Conservation (phyloP, 2,329 filamentous ascomycete species). For the Epichloe gansuensis region DNA sequence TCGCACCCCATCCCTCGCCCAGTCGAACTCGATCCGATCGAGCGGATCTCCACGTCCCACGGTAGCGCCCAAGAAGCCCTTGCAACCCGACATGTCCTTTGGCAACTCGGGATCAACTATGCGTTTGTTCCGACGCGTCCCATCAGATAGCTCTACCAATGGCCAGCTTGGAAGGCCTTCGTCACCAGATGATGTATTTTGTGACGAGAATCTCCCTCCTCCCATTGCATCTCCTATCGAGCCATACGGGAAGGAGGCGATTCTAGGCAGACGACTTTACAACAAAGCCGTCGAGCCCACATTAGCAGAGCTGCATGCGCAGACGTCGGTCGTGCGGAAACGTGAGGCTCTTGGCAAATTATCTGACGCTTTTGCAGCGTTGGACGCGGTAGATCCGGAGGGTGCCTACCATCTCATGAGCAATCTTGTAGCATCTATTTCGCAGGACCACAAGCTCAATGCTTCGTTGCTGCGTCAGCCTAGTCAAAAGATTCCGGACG, state of each 20-base stretch:
- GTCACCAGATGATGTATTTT: constrained; percentile 29
- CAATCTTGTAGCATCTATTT: constrained; percentile 60
- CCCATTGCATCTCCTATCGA: constrained; percentile 33
- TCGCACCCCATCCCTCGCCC: constrained; percentile 31
- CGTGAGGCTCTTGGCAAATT: constrained; percentile 72
- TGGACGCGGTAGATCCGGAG: constrained; percentile 82
- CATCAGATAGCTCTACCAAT: constrained; percentile 50
- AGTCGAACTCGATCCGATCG: constrained; percentile 18
- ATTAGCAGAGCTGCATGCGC: constrained; percentile 76
- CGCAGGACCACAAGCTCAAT: constrained; percentile 54
- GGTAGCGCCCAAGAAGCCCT: constrained; percentile 53
- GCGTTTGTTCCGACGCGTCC: constrained; percentile 76
- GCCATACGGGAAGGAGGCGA: constrained; percentile 62
- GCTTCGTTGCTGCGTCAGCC: constrained; percentile 31
- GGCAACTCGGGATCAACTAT: constrained; percentile 89
- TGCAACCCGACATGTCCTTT: constrained; percentile 83
- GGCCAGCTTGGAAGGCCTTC: constrained; percentile 23
- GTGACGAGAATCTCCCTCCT: constrained; percentile 53
- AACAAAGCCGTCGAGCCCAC: constrained; percentile 69
- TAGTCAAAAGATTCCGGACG: constrained; percentile 26
- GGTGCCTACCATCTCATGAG: constrained; percentile 77
- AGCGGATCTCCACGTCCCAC: constrained; percentile 31
- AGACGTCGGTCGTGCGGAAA: constrained; percentile 53
- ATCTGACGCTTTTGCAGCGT: constrained; percentile 70
- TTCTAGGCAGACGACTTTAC: constrained; percentile 71